Conservation (phyloP, 2,329 filamentous ascomycete species). For the Scytalidium lignicola region DNA sequence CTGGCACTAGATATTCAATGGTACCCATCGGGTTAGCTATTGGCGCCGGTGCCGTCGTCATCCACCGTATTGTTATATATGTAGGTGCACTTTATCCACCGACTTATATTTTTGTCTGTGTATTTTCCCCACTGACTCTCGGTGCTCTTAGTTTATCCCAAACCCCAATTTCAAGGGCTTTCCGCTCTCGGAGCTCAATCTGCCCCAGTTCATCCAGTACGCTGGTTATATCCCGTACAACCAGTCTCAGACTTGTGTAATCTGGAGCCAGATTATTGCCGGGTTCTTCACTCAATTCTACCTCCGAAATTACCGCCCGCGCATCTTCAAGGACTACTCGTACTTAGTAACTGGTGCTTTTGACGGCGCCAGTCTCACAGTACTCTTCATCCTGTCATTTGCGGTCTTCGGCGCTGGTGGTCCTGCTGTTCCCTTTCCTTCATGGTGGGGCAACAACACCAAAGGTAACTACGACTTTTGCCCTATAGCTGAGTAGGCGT, state of each 20-base stretch:
- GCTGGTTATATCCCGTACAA: constrained; percentile 52
- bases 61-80: constrained; percentile 38
- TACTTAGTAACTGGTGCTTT: constrained; percentile 36
- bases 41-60: constrained; percentile 37
- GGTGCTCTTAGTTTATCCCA: constrained; percentile 37
- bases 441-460: constrained; percentile 31
- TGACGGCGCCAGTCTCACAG: constrained; percentile 34
- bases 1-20: constrained; percentile 37
- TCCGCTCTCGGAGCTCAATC: constrained; percentile 39
- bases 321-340: constrained; percentile 36
- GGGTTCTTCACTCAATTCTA: constrained; percentile 39
- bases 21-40: constrained; percentile 47
- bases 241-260: constrained; percentile 48
- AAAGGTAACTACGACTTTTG: constrained; percentile 23
- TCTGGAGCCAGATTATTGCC: constrained; percentile 40
- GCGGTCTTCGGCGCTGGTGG: constrained; percentile 39
- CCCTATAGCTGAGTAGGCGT: constrained; percentile 2
- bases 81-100: constrained; percentile 24
- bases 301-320: constrained; percentile 30
- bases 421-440: constrained; percentile 29
- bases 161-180: constrained; percentile 42
- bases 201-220: constrained; percentile 50
- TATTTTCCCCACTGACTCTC: constrained; percentile 1
- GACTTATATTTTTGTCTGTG: too few relatives aligned
- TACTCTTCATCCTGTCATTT: constrained; percentile 38